A percentile compares a stretch with the other conserved stretches of the same genome.
phyloP scores from a whole-genome alignment of 2,329 filamentous ascomycete species.

The Lasiodiplodia citricola region DNA sequence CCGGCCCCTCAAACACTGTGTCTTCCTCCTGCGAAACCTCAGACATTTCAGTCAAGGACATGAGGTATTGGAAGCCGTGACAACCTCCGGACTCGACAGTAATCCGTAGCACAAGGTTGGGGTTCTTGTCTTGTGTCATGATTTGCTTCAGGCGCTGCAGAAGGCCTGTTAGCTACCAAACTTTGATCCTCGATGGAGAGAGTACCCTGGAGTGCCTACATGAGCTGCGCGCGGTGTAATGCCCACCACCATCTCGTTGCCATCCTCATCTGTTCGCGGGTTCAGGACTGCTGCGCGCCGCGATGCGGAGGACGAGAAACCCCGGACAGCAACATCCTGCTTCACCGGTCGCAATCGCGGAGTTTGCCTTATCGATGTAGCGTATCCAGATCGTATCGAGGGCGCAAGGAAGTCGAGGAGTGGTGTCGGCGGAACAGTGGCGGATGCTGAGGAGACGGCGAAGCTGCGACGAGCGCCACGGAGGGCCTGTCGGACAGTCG shows the following conservation, averaged over 20 bases:
- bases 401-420: conserved; percentile 12
- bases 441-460: conserved; percentile 9
- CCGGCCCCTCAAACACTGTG: conserved; percentile 78
- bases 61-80: conserved; percentile 97
- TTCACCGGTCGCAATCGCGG: neutral
- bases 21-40: conserved; percentile 72
- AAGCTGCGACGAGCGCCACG: conserved; percentile 12
- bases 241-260: conserved; percentile 80
- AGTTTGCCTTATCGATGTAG: neutral
- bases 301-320: conserved; percentile 9
- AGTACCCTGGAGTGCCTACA: conserved; percentile 53
- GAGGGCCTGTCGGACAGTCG: conserved; percentile 1
- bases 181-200: no score
- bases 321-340: neutral
- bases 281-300: conserved; percentile 60
- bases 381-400: neutral
- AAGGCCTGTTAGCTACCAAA: neutral
- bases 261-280: conserved; percentile 79
- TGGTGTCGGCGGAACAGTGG: conserved; percentile 2
- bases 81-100: conserved; percentile 93
- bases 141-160: conserved; percentile 71
- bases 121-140: conserved; percentile 62
- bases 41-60: conserved; percentile 73
- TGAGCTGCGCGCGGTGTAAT: conserved; percentile 84
- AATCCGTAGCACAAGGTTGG: conserved; percentile 84